Evolutionary conservation across 768 basidiomycete species (phyloP).

Genomic region (Leccinum fibrillosum): DNA sequence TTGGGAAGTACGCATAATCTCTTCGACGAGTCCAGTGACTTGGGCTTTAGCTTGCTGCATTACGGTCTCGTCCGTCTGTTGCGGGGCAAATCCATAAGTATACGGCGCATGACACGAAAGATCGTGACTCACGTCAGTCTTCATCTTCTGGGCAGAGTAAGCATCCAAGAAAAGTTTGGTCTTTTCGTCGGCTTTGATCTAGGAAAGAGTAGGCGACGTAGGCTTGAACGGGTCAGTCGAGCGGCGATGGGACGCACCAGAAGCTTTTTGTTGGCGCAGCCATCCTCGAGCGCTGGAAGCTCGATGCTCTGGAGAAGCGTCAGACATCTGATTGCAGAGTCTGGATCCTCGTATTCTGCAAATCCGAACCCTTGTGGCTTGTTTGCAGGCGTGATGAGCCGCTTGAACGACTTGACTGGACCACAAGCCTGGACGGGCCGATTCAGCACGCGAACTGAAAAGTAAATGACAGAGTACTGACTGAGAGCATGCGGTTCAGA

Average conservation of each 20-base stretch:
- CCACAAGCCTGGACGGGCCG: constrained; percentile 74
- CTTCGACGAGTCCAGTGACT: constrained; percentile 62
- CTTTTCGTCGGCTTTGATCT: constrained; percentile 98
- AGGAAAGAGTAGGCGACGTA: constrained; percentile 33
- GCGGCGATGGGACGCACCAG: constrained; percentile 51
- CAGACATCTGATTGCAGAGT: constrained; percentile 79
- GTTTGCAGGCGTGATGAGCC: constrained; percentile 87
- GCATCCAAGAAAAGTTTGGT: constrained; percentile 85
- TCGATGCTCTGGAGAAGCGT: constrained; percentile 60
- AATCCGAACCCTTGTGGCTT: constrained; percentile 98
- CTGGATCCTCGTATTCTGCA: constrained; percentile 92
- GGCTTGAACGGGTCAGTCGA: constrained; percentile 27
- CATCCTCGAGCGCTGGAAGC: constrained; percentile 59
- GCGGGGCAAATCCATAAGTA: neutral
- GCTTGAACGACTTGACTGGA: constrained; percentile 84
- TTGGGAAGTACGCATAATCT: constrained; percentile 70
- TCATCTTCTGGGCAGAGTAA: constrained; percentile 74
- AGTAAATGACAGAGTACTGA: constrained; percentile 35
- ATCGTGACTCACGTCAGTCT: constrained; percentile 65
- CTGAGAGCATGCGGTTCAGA: constrained; percentile 72
- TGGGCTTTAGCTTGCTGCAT: constrained; percentile 59
- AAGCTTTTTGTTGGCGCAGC: constrained; percentile 59
- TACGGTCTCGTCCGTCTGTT: constrained; percentile 68
- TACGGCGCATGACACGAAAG: neutral
- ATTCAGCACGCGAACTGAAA: neutral